These are phyloP conservation scores for Trichoderma breve DNA, from an alignment of 2,329 filamentous ascomycete genomes.

Conservation along the genomic window DNA sequence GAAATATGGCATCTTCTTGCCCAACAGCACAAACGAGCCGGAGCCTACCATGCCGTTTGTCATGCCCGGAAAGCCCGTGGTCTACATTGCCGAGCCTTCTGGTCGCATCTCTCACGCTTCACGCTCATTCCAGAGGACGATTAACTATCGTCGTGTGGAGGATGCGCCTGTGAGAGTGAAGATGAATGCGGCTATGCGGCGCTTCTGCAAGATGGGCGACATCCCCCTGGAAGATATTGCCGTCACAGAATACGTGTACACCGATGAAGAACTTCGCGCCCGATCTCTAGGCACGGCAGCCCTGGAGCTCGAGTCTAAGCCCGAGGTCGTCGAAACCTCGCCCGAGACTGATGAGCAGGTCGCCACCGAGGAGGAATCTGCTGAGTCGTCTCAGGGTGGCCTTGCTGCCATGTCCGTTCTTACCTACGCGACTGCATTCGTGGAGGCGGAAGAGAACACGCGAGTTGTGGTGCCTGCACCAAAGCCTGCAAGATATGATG, in stretches of 20 bases:
- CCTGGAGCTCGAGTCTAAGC: constrained; percentile 34
- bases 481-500: constrained; percentile 37
- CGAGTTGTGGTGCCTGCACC: constrained; percentile 29
- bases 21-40: constrained; percentile 45
- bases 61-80: constrained; percentile 47
- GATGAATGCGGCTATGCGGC: constrained; percentile 35
- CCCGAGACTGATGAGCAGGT: constrained; percentile 31
- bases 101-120: constrained; percentile 51
- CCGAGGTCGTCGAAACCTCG: constrained; percentile 29
- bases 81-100: constrained; percentile 47
- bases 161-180: constrained; percentile 36
- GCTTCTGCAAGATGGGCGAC: constrained; percentile 38
- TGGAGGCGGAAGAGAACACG: constrained; percentile 31
- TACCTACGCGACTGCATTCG: constrained; percentile 33
- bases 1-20: constrained; percentile 52
- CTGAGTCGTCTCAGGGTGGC: constrained; percentile 27
- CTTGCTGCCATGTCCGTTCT: constrained; percentile 34
- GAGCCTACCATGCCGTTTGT: constrained; percentile 42
- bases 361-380: constrained; percentile 23
- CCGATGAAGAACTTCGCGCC: constrained; percentile 35
- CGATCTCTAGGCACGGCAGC: constrained; percentile 38
- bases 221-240: constrained; percentile 36
- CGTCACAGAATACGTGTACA: constrained; percentile 34
- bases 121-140: constrained; percentile 40
- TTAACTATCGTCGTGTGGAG: constrained; percentile 35